These are phyloP conservation scores for Acmispon strigosus DNA, from an alignment of 306 rosid species.

Conservation along the genomic window DNA sequence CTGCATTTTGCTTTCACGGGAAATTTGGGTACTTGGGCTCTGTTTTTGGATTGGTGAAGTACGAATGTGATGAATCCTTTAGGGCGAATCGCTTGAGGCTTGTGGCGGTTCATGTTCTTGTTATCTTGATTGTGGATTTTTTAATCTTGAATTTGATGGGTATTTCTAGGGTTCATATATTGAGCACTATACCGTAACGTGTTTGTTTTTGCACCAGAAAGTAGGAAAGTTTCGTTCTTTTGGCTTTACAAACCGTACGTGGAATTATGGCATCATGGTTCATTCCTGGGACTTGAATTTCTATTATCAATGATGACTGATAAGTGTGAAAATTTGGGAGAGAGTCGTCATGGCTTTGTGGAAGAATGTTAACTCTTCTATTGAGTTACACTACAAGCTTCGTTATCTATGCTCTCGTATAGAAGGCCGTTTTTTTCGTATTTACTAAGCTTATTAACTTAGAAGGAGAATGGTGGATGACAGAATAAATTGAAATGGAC, in stretches of 20 bases:
- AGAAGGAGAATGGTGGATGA: neutral
- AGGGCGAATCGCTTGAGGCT: neutral
- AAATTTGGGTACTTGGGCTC: neutral
- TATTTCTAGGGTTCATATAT: neutral
- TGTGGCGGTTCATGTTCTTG: neutral
- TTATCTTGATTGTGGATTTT: neutral
- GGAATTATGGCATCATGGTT: neutral
- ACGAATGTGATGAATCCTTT: neutral
- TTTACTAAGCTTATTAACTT: neutral
- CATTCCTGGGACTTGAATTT: neutral
- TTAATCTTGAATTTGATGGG: neutral
- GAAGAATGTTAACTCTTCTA: slow-evolving; percentile 1
- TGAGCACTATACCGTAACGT: neutral
- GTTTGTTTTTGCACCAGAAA: neutral
- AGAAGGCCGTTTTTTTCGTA: neutral
- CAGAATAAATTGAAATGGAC: neutral
- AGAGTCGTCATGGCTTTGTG: neutral
- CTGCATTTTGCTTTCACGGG: slow-evolving; percentile 9
- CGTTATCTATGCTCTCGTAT: neutral
- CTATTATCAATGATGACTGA: neutral
- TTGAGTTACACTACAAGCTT: slow-evolving; percentile 6
- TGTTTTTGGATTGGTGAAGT: slow-evolving; percentile 9
- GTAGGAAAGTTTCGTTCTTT: neutral
- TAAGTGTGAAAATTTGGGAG: neutral
- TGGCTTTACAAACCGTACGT: too few species aligned